Percentiles rank a stretch among this genome's conserved stretches.
phyloP scores from a whole-genome alignment of 176 grass and related monocot genomes.

The Pharus latifolius region DNA sequence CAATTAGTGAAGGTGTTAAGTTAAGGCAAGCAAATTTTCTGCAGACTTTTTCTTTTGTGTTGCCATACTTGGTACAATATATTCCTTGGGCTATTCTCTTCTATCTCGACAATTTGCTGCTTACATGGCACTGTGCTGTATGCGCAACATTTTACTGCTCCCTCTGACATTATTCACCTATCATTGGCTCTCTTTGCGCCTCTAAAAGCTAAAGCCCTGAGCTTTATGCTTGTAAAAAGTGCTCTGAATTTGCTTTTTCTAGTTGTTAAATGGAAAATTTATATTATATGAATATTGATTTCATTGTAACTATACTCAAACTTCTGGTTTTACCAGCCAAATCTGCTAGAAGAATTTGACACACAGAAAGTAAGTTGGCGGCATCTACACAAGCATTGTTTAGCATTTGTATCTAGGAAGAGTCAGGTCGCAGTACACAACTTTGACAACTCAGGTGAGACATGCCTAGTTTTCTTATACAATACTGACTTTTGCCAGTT shows the following conservation, averaged over 20 bases:
- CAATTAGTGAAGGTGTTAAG: too few species aligned
- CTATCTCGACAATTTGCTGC: background rate
- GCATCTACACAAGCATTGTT: constrained; percentile 64
- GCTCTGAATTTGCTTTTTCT: background rate
- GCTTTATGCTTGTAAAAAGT: background rate
- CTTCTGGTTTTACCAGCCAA: constrained; percentile 51
- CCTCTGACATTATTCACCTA: background rate
- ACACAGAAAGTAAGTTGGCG: constrained; percentile 78
- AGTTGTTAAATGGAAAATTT: background rate
- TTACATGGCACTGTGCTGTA: background rate
- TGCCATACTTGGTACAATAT: too few species aligned
- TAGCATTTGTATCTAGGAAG: constrained; percentile 78
- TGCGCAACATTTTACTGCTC: background rate
- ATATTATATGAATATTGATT: background rate
- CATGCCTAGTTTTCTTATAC: constrained; percentile 8
- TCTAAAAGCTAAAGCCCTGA: background rate
- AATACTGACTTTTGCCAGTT: background rate
- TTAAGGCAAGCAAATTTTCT: too few species aligned
- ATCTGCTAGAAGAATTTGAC: constrained; percentile 53
- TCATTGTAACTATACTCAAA: background rate
- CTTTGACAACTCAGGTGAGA: constrained; percentile 74
- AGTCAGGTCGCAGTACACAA: constrained; percentile 65
- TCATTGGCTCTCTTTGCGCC: background rate
- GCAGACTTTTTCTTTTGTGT: too few species aligned
- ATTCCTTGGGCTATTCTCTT: too few species aligned